Evolutionary conservation across 1,284 basidiomycete genomes (phyloP).

Genomic region (Mycena citricolor): DNA sequence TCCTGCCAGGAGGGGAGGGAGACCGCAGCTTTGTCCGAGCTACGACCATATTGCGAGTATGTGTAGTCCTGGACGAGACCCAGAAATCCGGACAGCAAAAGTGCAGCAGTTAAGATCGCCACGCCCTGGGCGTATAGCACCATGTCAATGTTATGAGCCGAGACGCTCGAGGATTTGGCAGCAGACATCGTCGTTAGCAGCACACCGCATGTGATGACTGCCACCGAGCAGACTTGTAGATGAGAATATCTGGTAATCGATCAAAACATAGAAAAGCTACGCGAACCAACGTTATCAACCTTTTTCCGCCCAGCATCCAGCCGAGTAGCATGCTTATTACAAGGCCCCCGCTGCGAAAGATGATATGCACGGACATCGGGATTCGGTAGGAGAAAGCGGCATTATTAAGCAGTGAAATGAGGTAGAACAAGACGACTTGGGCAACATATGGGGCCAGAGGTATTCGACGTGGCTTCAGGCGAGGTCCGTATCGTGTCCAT

Average conservation of each 20-base stretch:
- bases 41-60: conserved; percentile 61
- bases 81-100: conserved; percentile 80
- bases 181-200: conserved; percentile 82
- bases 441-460: conserved; percentile 76
- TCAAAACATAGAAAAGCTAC: conserved; percentile 7
- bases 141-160: conserved; percentile 25
- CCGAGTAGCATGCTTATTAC: conserved; percentile 80
- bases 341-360: conserved; percentile 90
- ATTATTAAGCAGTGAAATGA: conserved; percentile 87
- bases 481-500: conserved; percentile 44
- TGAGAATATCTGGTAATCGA: conserved; percentile 6
- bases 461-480: conserved; percentile 62
- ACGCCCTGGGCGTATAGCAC: conserved; percentile 73
- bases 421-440: conserved; percentile 83
- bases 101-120: conserved; percentile 69
- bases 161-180: conserved; percentile 34
- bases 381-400: conserved; percentile 84
- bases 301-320: conserved; percentile 58
- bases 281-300: no score
- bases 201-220: conserved; percentile 82
- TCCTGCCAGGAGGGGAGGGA: conserved; percentile 70
- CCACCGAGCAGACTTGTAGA: conserved; percentile 68
- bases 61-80: conserved; percentile 88
- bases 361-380: conserved; percentile 92
- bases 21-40: conserved; percentile 15